Evolutionary conservation across 768 basidiomycete species (phyloP), one percentile per base, ranked within the genome.

Genomic region (Amanita pallidorosea): DNA sequence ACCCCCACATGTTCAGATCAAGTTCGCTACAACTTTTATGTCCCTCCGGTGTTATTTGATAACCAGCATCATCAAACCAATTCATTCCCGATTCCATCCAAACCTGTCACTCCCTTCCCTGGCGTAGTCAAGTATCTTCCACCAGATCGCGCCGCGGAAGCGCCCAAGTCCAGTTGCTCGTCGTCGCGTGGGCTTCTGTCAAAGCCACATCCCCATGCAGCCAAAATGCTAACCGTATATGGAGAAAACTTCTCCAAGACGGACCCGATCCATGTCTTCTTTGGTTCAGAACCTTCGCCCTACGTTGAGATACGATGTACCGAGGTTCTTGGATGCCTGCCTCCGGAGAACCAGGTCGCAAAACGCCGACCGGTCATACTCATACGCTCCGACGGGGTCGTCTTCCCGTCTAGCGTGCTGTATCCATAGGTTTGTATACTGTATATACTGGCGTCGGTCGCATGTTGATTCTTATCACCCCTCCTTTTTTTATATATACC

Each of bases 1-100:
- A 52, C 48, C 40, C 48, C 40, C 29, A 48, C 42, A 55, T 49
- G 31, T 34, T 43, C 67, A 84, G 90, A 94, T 61, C 87, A 92
- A 78, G 79, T 91, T 48, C 83, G 91, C 54, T 92, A 93, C 69
- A 91, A 93, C 66, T 94, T 93, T 67, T 93, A 90, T 61, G 84
- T 93, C 11, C 91, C 91, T 29, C 87, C 88, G 1, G 77, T 84
- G 22, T 71, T 92, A 40, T 88, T 86, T 62, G 87, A 90, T 69
- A 81, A 81, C 58, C 86, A 85, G 63, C 81, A 80, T 55, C 71
- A 80, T 17, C 80, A 79, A 59, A 80, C 74, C 7, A 76, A 80
- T 5, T 83, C 85, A 18, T 89, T 83, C 74, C 85, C 86, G 29
- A 78, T 85, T 51, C 85, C 88, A 15, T 79, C 81, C 31, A 88